Percentiles rank a stretch among this genome's conserved stretches.
Conservation (phyloP, 345 rosid genomes). For the Erodium maritimum region DNA sequence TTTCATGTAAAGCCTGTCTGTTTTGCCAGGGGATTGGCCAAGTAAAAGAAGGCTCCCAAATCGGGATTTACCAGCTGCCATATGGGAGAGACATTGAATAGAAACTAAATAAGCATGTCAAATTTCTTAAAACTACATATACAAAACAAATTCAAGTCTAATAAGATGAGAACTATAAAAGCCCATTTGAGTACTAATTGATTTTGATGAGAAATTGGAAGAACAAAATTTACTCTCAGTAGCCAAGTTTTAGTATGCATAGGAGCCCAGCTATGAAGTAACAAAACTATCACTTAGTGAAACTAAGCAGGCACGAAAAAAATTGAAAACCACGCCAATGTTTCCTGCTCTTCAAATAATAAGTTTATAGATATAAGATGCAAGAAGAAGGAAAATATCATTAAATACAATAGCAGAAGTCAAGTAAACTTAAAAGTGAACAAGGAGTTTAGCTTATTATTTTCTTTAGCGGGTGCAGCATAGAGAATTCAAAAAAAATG, state of each 20-base stretch:
- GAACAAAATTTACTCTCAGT: neutral
- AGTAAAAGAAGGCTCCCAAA: conserved; percentile 74
- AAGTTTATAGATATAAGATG: too few species aligned
- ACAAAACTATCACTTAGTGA: neutral
- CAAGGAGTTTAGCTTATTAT: too few species aligned
- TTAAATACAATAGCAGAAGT: too few species aligned
- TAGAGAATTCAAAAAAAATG: too few species aligned
- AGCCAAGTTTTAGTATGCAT: neutral
- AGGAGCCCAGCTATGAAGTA: neutral
- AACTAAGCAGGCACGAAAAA: too few species aligned
- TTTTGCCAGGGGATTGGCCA: conserved; percentile 61
- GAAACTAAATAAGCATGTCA: conserved; percentile 1
- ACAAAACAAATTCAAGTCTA: too few species aligned
- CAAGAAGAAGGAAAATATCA: too few species aligned
- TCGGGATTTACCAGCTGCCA: conserved; percentile 66
- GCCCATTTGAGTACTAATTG: too few species aligned
- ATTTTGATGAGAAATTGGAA: neutral
- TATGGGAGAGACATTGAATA: conserved; percentile 2
- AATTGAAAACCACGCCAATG: neutral
- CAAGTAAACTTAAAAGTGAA: too few species aligned
- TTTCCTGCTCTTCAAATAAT: neutral
- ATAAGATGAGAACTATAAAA: too few species aligned
- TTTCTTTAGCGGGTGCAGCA: too few species aligned
- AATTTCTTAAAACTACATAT: neutral
- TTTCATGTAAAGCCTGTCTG: conserved; percentile 82